phyloP scores from a whole-genome alignment of 192 early-diverging fungal genomes.

The Chytriomyces sp. region DNA sequence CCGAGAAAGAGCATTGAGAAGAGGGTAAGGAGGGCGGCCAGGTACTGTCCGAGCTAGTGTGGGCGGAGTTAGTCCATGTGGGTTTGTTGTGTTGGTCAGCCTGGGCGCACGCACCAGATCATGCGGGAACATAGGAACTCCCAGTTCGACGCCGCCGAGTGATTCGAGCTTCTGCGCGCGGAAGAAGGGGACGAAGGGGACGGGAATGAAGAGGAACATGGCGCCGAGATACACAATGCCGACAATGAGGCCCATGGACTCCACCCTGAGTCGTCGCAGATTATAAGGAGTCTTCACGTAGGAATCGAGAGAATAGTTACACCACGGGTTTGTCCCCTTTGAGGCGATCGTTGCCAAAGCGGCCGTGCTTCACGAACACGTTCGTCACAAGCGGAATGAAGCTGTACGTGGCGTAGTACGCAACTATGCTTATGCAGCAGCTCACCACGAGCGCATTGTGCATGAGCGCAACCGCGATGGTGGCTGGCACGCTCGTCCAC shows the following conservation, averaged over 20 bases:
- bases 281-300: neutral
- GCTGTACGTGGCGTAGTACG: conserved; percentile 71
- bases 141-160: neutral
- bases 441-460: conserved; percentile 78
- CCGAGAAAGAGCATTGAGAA: conserved; percentile 97
- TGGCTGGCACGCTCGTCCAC: conserved; percentile 7
- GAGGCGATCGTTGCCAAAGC: conserved; percentile 78
- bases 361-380: conserved; percentile 76
- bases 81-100: neutral
- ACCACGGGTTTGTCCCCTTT: conserved; percentile 74
- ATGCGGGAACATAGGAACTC: conserved; percentile 64
- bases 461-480: conserved; percentile 27
- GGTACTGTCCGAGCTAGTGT: conserved; percentile 79
- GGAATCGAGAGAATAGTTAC: conserved; percentile 47
- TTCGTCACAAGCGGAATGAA: conserved; percentile 65
- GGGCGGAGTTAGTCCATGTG: neutral
- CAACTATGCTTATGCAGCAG: conserved; percentile 67
- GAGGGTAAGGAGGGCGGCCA: conserved; percentile 87
- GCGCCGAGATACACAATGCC: conserved; percentile 85
- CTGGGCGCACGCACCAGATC: conserved; percentile 56
- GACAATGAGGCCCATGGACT: conserved; percentile 90
- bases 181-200: conserved; percentile 90
- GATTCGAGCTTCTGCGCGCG: conserved; percentile 16
- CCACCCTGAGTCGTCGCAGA: conserved; percentile 64
- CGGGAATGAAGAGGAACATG: conserved; percentile 92